Evolutionary conservation across 352 stramenopile species (phyloP).

Genomic region (Globisporangium canariense): DNA sequence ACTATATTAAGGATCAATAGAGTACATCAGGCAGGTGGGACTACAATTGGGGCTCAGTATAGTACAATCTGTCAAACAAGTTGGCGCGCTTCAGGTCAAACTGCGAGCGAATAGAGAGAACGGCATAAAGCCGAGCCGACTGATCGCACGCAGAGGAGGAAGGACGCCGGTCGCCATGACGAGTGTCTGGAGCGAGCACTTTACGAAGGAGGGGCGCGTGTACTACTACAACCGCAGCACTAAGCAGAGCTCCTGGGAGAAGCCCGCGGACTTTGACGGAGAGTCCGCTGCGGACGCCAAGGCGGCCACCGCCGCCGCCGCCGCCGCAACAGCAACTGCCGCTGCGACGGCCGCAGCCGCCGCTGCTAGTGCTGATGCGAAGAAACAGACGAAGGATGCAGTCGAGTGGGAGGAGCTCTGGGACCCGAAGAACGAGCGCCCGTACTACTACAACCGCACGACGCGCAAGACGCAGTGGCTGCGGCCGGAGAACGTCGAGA

Average conservation of each 20-base stretch:
- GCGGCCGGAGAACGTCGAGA: slow-evolving; percentile 66
- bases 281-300: slow-evolving; percentile 22
- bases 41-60: neutral
- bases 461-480: slow-evolving; percentile 82
- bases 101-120: neutral
- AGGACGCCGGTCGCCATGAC: slow-evolving; percentile 15
- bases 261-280: slow-evolving; percentile 71
- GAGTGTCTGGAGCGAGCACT: slow-evolving; percentile 78
- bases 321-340: neutral
- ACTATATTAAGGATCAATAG: neutral
- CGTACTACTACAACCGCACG: slow-evolving; percentile 86
- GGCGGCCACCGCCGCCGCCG: neutral
- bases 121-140: neutral
- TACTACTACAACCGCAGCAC: slow-evolving; percentile 89
- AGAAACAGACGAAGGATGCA: slow-evolving; percentile 20
- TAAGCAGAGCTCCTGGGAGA: slow-evolving; percentile 87
- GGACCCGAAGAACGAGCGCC: slow-evolving; percentile 81
- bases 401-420: slow-evolving; percentile 82
- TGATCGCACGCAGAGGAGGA: neutral
- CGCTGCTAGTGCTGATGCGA: neutral
- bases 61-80: neutral
- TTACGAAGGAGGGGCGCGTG: slow-evolving; percentile 79
- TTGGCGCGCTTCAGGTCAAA: neutral
- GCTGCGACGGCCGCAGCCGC: slow-evolving; percentile 1
- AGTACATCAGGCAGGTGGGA: neutral